Base-by-base conservation (phyloP, 768 basidiomycete genomes). In the Hydnomerulius pinastri region DNA sequence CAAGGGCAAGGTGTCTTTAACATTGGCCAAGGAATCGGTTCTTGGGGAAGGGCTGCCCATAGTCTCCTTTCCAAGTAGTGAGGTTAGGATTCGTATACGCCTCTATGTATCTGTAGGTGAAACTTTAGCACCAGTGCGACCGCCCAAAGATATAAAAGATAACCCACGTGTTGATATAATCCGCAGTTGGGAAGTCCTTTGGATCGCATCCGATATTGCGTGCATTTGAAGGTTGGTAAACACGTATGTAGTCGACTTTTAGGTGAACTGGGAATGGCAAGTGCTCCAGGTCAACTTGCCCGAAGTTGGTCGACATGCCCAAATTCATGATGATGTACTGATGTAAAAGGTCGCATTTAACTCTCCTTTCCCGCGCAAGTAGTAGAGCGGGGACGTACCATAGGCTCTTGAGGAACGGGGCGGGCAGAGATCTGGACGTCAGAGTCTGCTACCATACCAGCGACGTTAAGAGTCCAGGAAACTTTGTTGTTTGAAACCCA, bases 361-460 rank as follows among this genome's bases (percentile, higher is more conserved):
- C n/a, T 18, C 13, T 41, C 5, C 13, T 46, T 42, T 33, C 8
- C 20, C 23, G 10, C 23, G 5, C n/a, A 25, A 24, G 10, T 32
- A 33, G 30, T 28, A 23, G 12, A 28, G 17, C 25, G 33, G 25
- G 8, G 29, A 57, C 80, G 40, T 56, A 90, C 88, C 90, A 94
- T 90, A 20, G 93, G 93, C 65, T 97, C 93, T 54, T 83, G 80
- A 0, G 93, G 76, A 11, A 96, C 71, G 2, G 87, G 82, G 28
- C 93, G 75, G 23, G 75, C 72, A 13, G 80, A 77, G 29, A 95
- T 86, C 50, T 87, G 61, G 1, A 79, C 81, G 28, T 61, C 59
- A 4, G 74, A 27, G 64, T 95, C 85, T 9, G 86, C 72, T 0
- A 72, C 87, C 65, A 94, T 65, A 1, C 85, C 90, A 3, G 79